Percentiles rank a stretch among this genome's conserved stretches.
These are phyloP conservation scores for Linnemannia elongata DNA, from an alignment of 192 early-diverging fungal species.

Conservation along the genomic window DNA sequence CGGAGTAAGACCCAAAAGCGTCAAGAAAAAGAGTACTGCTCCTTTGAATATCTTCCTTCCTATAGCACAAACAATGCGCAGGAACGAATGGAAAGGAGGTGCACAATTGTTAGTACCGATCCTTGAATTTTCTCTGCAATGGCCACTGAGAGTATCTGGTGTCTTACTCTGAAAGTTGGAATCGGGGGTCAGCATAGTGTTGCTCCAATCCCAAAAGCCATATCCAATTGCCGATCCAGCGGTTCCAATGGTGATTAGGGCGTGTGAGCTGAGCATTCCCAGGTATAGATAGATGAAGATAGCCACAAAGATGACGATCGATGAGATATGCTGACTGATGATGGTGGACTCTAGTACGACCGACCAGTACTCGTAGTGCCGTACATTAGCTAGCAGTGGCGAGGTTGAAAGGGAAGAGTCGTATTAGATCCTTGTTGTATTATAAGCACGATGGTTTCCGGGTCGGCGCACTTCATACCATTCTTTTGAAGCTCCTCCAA, in stretches of 20 bases:
- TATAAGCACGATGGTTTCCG: no score
- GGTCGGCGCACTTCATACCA: conserved; percentile 56
- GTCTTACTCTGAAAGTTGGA: conserved; percentile 47
- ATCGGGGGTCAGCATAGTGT: conserved; percentile 56
- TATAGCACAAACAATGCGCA: conserved; percentile 7
- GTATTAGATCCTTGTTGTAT: background rate
- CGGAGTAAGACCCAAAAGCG: conserved; percentile 88
- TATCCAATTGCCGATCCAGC: conserved; percentile 73
- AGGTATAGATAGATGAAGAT: conserved; percentile 85
- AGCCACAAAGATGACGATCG: conserved; percentile 89
- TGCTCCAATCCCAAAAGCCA: conserved; percentile 78
- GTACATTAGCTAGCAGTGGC: conserved; percentile 77
- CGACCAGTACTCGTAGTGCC: conserved; percentile 85
- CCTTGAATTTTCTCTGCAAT: background rate
- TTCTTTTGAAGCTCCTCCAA: conserved; percentile 91
- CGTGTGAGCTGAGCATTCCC: conserved; percentile 65
- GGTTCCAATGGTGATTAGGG: conserved; percentile 71
- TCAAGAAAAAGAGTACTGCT: conserved; percentile 78
- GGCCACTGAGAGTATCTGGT: no score
- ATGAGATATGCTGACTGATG: conserved; percentile 89
- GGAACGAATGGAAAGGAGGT: background rate
- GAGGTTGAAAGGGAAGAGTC: background rate
- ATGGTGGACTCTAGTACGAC: conserved; percentile 81
- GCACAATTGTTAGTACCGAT: background rate
- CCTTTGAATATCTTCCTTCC: conserved; percentile 70